Evolutionary conservation across 768 basidiomycete genomes (phyloP).

Genomic region (Calocera cornea): DNA sequence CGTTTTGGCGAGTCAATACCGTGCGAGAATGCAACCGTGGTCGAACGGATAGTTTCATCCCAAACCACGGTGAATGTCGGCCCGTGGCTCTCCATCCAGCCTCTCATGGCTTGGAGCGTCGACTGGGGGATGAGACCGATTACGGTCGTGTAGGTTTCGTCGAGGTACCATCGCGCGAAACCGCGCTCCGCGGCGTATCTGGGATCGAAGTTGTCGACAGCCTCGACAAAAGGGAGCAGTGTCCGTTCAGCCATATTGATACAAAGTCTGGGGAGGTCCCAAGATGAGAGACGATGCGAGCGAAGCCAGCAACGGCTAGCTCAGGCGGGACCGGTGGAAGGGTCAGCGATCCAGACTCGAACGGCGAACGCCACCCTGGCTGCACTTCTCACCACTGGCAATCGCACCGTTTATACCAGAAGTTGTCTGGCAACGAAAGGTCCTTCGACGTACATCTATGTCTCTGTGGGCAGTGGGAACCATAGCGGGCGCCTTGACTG

Average conservation of each 20-base stretch:
- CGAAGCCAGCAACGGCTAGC: not conserved
- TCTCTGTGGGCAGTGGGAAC: not conserved
- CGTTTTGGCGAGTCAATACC: constrained; percentile 42
- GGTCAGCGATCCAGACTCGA: too few relatives aligned
- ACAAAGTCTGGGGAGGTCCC: too few relatives aligned
- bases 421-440: not conserved
- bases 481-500: not conserved
- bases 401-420: not conserved
- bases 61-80: not conserved
- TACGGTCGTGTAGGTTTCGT: not conserved
- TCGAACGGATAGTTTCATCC: not conserved
- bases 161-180: not conserved
- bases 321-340: too few relatives aligned
- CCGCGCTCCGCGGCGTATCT: not conserved
- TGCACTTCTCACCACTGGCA: not conserved
- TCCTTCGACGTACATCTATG: not conserved
- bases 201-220: not conserved
- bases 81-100: not conserved
- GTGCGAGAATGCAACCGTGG: constrained; percentile 35
- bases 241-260: not conserved
- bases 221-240: not conserved
- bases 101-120: not conserved
- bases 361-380: too few relatives aligned
- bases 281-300: not conserved
- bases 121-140: not conserved